Base-by-base conservation (phyloP, 2,329 filamentous ascomycete genomes). In the Juglanconis oblonga region DNA sequence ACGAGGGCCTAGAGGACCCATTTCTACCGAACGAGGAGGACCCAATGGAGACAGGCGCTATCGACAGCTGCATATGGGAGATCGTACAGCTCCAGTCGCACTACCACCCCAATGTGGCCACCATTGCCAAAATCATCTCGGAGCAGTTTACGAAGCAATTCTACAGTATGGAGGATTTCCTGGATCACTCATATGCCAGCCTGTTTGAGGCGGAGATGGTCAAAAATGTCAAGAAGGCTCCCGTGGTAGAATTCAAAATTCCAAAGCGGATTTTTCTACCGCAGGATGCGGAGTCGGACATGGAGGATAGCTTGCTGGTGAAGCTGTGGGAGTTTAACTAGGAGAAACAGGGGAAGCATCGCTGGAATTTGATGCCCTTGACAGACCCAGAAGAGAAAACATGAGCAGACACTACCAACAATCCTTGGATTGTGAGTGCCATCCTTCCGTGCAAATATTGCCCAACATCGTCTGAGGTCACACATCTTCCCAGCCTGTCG, bases 71-170 rank as follows among this genome's bases (percentile, higher is more conserved):
- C 72, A 77, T 99, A 7, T 99, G 95, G 96, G 95, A 99, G 73
- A 82, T 99, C 55, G 90, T 96, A 62, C 92, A 92, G 61, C 79
- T 98, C 59, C 92, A 96, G 73, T 88, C 87, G 1, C 96, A 99
- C 74, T 98, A 96, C 74, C 95, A 99, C 71, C 95, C 96, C 13
- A 99, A 98, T 67, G 92, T 99, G 31, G 93, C 94, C 0, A 95
- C 93, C 3, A 87, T 99, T 66, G 89, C 92, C 49, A 95, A 92
- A 74, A 97, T 99, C 64, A 87, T 99, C 59, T 91, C 91, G 2
- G 92, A 98, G 76, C 95, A 98, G 73, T 99, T 98, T 73, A 99
- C 95, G 2, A 99, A 99, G 77, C 88, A 92, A 66, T 84, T 89
- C 3, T 99, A 98, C 75, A 95, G 92, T 67, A 77, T 97, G n/a